A percentile compares a stretch with the other conserved stretches of the same genome.
These are phyloP conservation scores for Fraxinus albicans DNA, from an alignment of 305 asterid species.

Conservation along the genomic window DNA sequence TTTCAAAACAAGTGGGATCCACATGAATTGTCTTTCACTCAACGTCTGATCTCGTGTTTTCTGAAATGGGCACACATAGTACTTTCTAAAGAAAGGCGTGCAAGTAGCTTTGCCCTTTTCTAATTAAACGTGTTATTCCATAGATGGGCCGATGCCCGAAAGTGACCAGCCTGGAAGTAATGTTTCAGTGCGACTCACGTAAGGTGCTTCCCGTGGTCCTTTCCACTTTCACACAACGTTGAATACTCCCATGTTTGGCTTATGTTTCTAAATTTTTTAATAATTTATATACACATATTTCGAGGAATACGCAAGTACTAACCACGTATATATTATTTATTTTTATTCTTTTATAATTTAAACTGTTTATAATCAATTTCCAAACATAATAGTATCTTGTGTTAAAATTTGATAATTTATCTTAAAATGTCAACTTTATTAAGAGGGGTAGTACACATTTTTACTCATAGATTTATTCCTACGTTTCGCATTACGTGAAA, in stretches of 20 bases:
- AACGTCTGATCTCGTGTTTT: conserved; percentile 5
- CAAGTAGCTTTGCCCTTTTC: conserved; percentile 26
- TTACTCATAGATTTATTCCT: too few species aligned
- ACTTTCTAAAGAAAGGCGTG: conserved; percentile 39
- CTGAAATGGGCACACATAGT: conserved; percentile 23
- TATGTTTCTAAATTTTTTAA: too few species aligned
- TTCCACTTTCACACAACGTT: not conserved
- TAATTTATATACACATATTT: too few species aligned
- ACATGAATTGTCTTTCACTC: conserved; percentile 26
- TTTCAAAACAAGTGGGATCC: not conserved
- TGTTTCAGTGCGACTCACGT: conserved; percentile 15
- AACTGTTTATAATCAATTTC: not conserved
- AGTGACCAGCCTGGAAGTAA: conserved; percentile 26
- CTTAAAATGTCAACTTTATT: not conserved
- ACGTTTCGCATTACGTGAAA: not conserved
- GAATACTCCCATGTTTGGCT: not conserved
- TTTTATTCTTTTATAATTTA: too few species aligned
- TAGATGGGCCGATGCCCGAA: conserved; percentile 8
- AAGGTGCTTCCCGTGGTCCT: conserved; percentile 32
- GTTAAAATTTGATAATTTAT: not conserved
- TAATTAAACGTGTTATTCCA: conserved; percentile 24
- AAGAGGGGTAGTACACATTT: too few species aligned
- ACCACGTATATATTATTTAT: not conserved
- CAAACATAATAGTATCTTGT: not conserved
- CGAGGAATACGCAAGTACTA: not conserved